A percentile compares a stretch with the other conserved stretches of the same genome.
These are phyloP conservation scores for Ampelocalamus luodianensis DNA, from an alignment of 176 grass and related monocot genomes.

Conservation along the genomic window DNA sequence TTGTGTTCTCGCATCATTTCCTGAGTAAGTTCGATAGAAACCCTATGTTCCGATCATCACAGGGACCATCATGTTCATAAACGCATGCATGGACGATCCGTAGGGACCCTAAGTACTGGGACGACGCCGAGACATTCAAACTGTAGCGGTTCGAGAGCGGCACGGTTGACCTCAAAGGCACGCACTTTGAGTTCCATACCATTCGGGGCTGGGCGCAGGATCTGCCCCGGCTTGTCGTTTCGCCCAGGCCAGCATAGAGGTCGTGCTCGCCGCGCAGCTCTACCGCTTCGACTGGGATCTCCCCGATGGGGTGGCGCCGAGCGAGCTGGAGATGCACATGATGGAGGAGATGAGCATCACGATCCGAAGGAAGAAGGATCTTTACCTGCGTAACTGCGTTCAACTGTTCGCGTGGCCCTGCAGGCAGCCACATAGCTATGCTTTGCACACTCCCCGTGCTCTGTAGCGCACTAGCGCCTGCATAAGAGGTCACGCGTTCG, in stretches of 20 bases:
- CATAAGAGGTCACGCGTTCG: too few relatives aligned
- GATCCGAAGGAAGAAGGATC: background rate
- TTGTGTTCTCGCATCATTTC: too few relatives aligned
- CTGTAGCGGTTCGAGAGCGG: background rate
- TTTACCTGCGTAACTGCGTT: background rate
- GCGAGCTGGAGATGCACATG: background rate
- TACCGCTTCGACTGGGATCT: conserved; percentile 43
- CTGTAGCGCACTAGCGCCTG: too few relatives aligned
- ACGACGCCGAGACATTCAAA: too few relatives aligned
- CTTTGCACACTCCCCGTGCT: too few relatives aligned
- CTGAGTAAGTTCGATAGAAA: too few relatives aligned
- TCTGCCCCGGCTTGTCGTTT: background rate
- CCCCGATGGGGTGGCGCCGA: accelerated
- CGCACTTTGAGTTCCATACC: background rate
- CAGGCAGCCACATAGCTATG: too few relatives aligned
- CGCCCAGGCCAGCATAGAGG: background rate
- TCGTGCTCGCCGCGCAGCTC: background rate
- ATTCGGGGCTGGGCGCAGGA: background rate
- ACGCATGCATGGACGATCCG: too few relatives aligned
- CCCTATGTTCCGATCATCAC: too few relatives aligned
- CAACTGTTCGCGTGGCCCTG: too few relatives aligned
- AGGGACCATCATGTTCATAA: too few relatives aligned
- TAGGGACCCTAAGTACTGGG: too few relatives aligned
- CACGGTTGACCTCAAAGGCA: background rate
- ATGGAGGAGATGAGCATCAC: background rate